Percentiles rank a stretch among this genome's conserved stretches.
phyloP scores from a whole-genome alignment of 495 filamentous ascomycete genomes.

The Penicilliopsis zonata region DNA sequence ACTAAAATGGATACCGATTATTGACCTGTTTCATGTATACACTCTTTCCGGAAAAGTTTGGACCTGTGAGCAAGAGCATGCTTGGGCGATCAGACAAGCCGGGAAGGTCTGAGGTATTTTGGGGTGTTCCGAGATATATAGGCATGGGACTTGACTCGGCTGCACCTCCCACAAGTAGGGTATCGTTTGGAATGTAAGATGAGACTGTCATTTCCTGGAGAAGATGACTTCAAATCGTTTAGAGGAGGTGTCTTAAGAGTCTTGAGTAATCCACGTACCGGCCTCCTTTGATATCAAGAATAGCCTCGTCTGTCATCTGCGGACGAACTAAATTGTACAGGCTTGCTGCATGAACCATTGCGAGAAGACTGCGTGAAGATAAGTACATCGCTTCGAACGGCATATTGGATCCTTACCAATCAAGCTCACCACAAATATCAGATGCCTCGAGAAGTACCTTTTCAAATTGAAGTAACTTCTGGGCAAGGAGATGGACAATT shows the following conservation, averaged over 20 bases:
- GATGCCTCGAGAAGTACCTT: constrained; percentile 53
- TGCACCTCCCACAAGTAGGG: constrained; percentile 52
- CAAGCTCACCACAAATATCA: constrained; percentile 74
- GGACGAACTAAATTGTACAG: constrained; percentile 64
- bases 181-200: constrained; percentile 79
- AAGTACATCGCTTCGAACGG: constrained; percentile 1
- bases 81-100: constrained; percentile 35
- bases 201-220: constrained; percentile 82
- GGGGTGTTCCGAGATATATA: neutral
- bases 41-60: constrained; percentile 94
- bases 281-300: constrained; percentile 69
- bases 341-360: constrained; percentile 66
- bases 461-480: constrained; percentile 60
- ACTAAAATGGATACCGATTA: too few species aligned
- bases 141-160: constrained; percentile 12
- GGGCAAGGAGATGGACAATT: constrained; percentile 67
- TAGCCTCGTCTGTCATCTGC: constrained; percentile 55
- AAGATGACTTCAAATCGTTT: constrained; percentile 49
- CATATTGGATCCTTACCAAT: constrained; percentile 34
- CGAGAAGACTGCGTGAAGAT: constrained; percentile 50
- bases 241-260: too few species aligned
- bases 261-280: constrained; percentile 49
- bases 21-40: constrained; percentile 81
- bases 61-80: constrained; percentile 79
- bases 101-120: constrained; percentile 3